Conservation (phyloP, 805 yeast species). For the Candida stauntonica region DNA sequence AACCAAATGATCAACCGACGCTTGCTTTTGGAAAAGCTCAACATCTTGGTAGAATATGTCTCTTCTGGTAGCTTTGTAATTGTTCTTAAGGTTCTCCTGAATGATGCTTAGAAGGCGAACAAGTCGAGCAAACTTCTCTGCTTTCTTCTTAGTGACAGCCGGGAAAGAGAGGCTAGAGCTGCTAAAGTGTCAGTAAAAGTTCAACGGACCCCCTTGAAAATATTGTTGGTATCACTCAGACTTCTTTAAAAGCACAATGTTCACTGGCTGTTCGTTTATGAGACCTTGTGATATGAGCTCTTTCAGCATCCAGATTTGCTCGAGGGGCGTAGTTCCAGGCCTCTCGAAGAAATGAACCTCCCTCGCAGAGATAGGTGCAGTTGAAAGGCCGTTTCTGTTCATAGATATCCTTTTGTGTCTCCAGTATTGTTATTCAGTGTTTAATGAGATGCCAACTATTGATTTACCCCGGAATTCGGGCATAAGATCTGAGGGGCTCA, state of each 20-base stretch:
- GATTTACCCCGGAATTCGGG: too few species aligned
- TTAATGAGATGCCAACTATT: too few species aligned
- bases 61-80: conserved; percentile 36
- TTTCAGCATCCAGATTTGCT: background rate
- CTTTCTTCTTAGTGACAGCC: conserved; percentile 5
- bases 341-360: background rate
- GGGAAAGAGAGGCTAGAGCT: conserved; percentile 16
- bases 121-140: conserved; percentile 10
- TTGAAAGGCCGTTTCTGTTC: background rate
- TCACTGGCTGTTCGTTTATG: background rate
- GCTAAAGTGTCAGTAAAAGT: conserved; percentile 1
- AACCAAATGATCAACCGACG: conserved; percentile 37
- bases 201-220: too few species aligned
- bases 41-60: conserved; percentile 65
- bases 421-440: background rate
- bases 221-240: conserved; percentile 1
- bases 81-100: conserved; percentile 16
- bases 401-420: background rate
- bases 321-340: background rate
- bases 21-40: conserved; percentile 44
- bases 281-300: conserved; percentile 4
- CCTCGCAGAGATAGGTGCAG: background rate
- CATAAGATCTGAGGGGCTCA: too few species aligned
- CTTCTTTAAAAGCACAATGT: conserved; percentile 2
- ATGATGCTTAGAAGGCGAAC: conserved; percentile 14